These are phyloP conservation scores for Haematococcus sp. DNA, from an alignment of 139 green algal genomes.

Conservation along the genomic window DNA sequence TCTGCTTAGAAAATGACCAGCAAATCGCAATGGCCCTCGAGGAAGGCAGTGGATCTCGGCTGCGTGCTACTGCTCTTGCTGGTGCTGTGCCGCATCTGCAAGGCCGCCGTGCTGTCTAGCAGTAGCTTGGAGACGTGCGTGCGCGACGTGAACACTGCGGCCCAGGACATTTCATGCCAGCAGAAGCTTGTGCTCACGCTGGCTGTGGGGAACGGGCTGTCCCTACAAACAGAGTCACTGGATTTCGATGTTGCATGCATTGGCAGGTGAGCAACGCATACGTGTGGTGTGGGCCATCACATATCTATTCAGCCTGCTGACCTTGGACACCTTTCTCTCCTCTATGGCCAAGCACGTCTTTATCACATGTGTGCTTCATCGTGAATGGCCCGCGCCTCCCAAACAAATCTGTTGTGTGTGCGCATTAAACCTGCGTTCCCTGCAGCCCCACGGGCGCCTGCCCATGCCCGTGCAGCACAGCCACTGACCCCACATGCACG, in stretches of 20 bases:
- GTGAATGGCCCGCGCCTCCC: background rate
- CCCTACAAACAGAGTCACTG: constrained; percentile 50
- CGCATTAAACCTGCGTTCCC: background rate
- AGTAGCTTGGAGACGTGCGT: constrained; percentile 21
- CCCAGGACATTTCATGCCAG: constrained; percentile 33
- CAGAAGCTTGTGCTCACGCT: constrained; percentile 74
- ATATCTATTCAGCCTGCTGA: background rate
- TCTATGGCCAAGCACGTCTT: background rate
- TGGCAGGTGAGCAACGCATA: constrained; percentile 41
- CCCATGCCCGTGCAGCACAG: constrained; percentile 78
- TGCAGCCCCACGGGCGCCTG: constrained; percentile 55
- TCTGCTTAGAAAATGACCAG: too few relatives aligned
- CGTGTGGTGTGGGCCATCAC: background rate
- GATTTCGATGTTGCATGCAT: constrained; percentile 64
- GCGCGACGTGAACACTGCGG: background rate
- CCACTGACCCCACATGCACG: constrained; percentile 50
- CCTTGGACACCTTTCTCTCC: background rate
- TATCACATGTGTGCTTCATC: background rate
- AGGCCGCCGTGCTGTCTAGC: constrained; percentile 10
- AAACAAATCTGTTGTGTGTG: background rate
- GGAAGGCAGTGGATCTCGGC: too few relatives aligned
- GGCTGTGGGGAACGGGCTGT: constrained; percentile 43
- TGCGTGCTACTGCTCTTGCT: too few relatives aligned
- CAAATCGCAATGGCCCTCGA: too few relatives aligned
- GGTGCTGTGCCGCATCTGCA: too few relatives aligned